Conservation (phyloP, 2,329 filamentous ascomycete genomes). For the Aspergillus luchuensis region DNA sequence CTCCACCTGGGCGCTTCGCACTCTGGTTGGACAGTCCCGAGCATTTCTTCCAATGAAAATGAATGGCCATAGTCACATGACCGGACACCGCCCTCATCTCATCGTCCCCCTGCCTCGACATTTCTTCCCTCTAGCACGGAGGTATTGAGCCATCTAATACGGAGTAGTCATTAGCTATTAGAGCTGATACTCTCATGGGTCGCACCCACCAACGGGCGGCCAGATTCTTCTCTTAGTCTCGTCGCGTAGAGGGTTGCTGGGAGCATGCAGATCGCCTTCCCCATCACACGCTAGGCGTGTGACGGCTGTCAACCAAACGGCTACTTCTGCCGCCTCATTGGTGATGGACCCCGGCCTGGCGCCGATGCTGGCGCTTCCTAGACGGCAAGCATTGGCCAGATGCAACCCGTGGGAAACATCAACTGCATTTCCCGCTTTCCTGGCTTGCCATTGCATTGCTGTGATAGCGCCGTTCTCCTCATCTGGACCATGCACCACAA, state of each 20-base stretch:
- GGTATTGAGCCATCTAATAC: too few relatives aligned
- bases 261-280: constrained; percentile 32
- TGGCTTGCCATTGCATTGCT: constrained; percentile 22
- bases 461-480: constrained; percentile 33
- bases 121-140: too few relatives aligned
- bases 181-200: not conserved
- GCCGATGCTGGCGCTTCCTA: constrained; percentile 37
- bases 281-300: constrained; percentile 41
- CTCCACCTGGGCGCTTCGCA: constrained; percentile 16
- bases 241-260: not conserved
- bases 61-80: too few relatives aligned
- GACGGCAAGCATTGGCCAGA: constrained; percentile 38
- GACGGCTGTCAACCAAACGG: constrained; percentile 30
- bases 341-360: constrained; percentile 24
- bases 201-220: not conserved
- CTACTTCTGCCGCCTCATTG: constrained; percentile 30
- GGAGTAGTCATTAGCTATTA: too few relatives aligned
- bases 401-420: constrained; percentile 34
- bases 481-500: constrained; percentile 24
- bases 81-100: too few relatives aligned
- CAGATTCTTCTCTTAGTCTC: constrained; percentile 8
- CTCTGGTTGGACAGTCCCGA: not conserved
- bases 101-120: too few relatives aligned
- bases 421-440: constrained; percentile 22
- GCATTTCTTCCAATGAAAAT: not conserved